phyloP scores from a whole-genome alignment of 768 basidiomycete genomes.

The Russula olivacea region DNA sequence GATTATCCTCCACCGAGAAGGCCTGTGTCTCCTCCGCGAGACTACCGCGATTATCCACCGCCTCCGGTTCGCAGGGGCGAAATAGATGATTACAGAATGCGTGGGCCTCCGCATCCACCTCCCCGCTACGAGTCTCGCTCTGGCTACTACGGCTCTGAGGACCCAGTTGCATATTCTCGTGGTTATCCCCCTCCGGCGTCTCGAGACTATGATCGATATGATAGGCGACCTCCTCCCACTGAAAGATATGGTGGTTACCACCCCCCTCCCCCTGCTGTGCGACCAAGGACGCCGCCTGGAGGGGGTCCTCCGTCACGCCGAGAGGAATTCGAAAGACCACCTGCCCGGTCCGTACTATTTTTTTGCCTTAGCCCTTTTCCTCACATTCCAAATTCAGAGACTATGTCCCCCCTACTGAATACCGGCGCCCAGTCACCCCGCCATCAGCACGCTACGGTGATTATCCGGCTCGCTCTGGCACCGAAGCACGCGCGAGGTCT shows the following conservation, averaged over 20 bases:
- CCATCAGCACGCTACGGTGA: constrained; percentile 26
- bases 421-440: constrained; percentile 28
- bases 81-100: constrained; percentile 61
- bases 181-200: constrained; percentile 46
- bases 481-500: constrained; percentile 23
- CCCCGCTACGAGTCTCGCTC: constrained; percentile 51
- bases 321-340: constrained; percentile 34
- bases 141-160: constrained; percentile 38
- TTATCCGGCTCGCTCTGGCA: constrained; percentile 27
- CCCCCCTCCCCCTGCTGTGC: constrained; percentile 37
- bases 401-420: constrained; percentile 24
- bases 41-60: constrained; percentile 58
- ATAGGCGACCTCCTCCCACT: constrained; percentile 45
- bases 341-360: constrained; percentile 15
- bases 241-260: constrained; percentile 40
- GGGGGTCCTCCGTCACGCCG: constrained; percentile 19
- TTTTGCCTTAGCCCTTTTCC: background rate
- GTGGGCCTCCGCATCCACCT: constrained; percentile 47
- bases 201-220: constrained; percentile 49
- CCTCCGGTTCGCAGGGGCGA: constrained; percentile 50
- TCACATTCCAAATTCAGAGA: constrained; percentile 18
- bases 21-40: constrained; percentile 56
- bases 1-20: constrained; percentile 47
- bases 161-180: constrained; percentile 48
- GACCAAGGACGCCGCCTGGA: constrained; percentile 28